phyloP scores from a whole-genome alignment of 306 rosid genomes.

The Lablab purpureus region DNA sequence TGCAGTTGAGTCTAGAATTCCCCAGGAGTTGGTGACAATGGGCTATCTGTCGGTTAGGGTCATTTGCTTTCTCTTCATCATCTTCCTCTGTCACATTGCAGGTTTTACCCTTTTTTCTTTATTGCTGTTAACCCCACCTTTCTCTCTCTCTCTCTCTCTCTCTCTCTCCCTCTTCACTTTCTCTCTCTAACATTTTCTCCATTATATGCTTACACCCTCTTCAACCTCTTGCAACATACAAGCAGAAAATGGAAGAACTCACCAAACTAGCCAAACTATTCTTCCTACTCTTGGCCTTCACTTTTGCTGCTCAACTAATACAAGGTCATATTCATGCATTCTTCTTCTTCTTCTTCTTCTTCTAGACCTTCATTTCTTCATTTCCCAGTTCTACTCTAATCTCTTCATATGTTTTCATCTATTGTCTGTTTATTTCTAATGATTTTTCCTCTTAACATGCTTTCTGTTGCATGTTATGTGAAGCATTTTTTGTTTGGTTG shows the following conservation, averaged over 20 bases:
- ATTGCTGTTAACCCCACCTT: conserved; percentile 38
- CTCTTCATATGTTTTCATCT: background rate
- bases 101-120: conserved; percentile 47
- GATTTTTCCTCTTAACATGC: background rate
- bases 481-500: background rate
- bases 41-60: background rate
- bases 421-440: background rate
- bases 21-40: conserved; percentile 34
- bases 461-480: background rate
- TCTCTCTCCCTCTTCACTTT: background rate
- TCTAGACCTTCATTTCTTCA: background rate
- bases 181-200: conserved; percentile 30
- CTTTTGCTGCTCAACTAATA: conserved; percentile 51
- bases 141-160: background rate
- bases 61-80: conserved; percentile 32
- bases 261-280: conserved; percentile 39
- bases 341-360: background rate
- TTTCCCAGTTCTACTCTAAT: background rate
- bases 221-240: conserved; percentile 37
- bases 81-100: conserved; percentile 44
- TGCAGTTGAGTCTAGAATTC: conserved; percentile 34
- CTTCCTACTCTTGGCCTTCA: conserved; percentile 53
- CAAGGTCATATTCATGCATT: conserved; percentile 49
- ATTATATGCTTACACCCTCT: conserved; percentile 30
- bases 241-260: conserved; percentile 37